Base-by-base conservation (phyloP, 345 rosid species). In the Hevea brasiliensis region DNA sequence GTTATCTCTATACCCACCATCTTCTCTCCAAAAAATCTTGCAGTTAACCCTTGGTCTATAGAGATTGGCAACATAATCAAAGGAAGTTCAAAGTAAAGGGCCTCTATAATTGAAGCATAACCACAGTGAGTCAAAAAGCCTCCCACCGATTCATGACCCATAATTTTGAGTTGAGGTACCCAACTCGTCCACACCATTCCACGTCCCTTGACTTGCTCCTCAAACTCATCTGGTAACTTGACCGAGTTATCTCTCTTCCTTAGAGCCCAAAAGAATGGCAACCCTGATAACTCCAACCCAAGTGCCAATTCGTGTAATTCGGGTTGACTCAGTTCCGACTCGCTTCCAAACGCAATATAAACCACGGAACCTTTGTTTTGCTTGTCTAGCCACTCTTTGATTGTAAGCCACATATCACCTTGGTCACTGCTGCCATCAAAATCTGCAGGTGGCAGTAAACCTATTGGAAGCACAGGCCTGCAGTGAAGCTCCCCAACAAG, bases 151-250 rank as follows among this genome's bases (percentile, higher is more conserved):
- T 54, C 26, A 54, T 54, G 58, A 21, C 26, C 26, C 2, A 54
- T 1, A 8, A 54, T 54, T 54, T 24, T 54, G 8, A 6, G 23
- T 21, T 54, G 26, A n/a, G 58, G 58, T 54, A 54, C 58, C 58
- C 26, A 54, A 21, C 58, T 54, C 23, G 24, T 54, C 24, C 58
- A 54, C 24, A 54, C 10, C 20, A 54, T n/a, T 6, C 58, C 58
- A 7, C 10, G 26, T 54, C 12, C 3, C 4, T 54, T 8, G 3
- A 54, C 26, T n/a, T 11, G 58, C 2, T 54, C 58, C 58, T 54
- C 58, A n/a, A 72, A 77, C 71, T 85, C 84, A 0, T 77, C 72
- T 11, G 83, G 87, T 32, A 80, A 42, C 65, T 45, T 12, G 21
- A 70, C 54, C n/a, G 65, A 41, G 32, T 13, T 35, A 6, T 42